Percentiles rank a stretch among this genome's conserved stretches.
phyloP scores from a whole-genome alignment of 306 rosid species.

The Gastrolobium bilobum region DNA sequence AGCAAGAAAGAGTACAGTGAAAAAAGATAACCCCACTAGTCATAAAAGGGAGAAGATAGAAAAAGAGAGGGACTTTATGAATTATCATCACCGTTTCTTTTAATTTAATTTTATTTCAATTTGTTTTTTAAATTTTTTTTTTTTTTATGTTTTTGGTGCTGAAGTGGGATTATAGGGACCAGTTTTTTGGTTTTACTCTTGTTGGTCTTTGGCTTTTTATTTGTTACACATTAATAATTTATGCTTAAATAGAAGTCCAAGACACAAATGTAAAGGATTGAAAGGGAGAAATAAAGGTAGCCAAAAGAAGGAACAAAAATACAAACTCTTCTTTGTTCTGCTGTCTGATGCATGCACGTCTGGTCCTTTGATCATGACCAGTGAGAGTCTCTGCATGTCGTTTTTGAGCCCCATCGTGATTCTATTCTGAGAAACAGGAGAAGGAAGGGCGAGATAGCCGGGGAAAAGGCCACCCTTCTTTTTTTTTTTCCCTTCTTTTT shows the following conservation, averaged over 20 bases:
- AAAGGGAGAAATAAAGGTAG: slow-evolving; percentile 45
- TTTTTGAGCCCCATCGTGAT: slow-evolving; percentile 55
- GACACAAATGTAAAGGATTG: slow-evolving; percentile 20
- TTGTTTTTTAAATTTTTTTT: neutral
- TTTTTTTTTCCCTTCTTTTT: neutral
- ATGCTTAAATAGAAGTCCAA: slow-evolving; percentile 33
- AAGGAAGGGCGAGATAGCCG: slow-evolving; percentile 59
- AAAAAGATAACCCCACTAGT: slow-evolving; percentile 53
- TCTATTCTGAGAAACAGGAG: slow-evolving; percentile 51
- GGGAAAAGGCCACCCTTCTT: slow-evolving; percentile 55
- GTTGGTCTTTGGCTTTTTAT: slow-evolving; percentile 1
- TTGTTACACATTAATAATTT: slow-evolving; percentile 33
- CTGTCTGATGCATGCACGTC: slow-evolving; percentile 70
- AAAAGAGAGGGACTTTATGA: slow-evolving; percentile 36
- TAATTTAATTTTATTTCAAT: slow-evolving; percentile 17
- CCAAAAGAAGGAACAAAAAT: slow-evolving; percentile 67
- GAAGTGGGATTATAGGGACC: slow-evolving; percentile 50
- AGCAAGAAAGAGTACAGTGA: slow-evolving; percentile 13
- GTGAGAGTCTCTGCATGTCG: slow-evolving; percentile 64
- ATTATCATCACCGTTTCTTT: slow-evolving; percentile 30
- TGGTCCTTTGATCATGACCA: slow-evolving; percentile 72
- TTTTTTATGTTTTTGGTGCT: neutral
- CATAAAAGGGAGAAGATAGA: slow-evolving; percentile 5
- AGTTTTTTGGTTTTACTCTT: slow-evolving; percentile 34
- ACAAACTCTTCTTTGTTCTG: slow-evolving; percentile 57